Conservation (phyloP, 192 early-diverging fungal species). For the Phlyctochytrium bullatum region DNA sequence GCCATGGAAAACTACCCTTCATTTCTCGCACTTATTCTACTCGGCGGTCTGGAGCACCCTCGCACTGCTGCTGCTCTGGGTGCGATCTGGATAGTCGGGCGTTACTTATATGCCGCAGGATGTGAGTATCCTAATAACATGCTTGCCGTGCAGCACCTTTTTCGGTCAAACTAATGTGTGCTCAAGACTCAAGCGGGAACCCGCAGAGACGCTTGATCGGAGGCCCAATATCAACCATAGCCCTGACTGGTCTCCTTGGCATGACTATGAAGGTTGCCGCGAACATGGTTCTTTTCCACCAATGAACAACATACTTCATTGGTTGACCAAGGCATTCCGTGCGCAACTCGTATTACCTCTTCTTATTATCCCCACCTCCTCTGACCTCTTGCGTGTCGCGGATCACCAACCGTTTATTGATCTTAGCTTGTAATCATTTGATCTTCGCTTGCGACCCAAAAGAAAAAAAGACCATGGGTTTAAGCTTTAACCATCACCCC, state of each 20-base stretch:
- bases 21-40: constrained; percentile 50
- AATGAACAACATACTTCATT: too few relatives aligned
- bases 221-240: background rate
- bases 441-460: too few relatives aligned
- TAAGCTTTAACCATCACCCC: too few relatives aligned
- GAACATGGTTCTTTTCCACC: background rate
- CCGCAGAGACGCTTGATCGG: constrained; percentile 49
- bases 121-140: too few relatives aligned
- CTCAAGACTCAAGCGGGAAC: constrained; percentile 53
- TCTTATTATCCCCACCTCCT: too few relatives aligned
- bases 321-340: too few relatives aligned
- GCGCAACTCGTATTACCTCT: too few relatives aligned
- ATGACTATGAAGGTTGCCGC: background rate
- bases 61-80: constrained; percentile 52
- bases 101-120: constrained; percentile 53
- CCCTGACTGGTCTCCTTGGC: background rate
- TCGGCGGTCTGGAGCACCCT: constrained; percentile 57
- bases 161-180: too few relatives aligned
- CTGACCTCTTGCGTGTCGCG: too few relatives aligned
- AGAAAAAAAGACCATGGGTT: too few relatives aligned
- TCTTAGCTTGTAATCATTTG: too few relatives aligned
- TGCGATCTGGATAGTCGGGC: constrained; percentile 48
- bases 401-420: too few relatives aligned
- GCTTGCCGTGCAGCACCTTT: background rate
- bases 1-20: constrained; percentile 59